These are phyloP conservation scores for Fermentozyma sake DNA, from an alignment of 1,139 yeast species.

Conservation along the genomic window DNA sequence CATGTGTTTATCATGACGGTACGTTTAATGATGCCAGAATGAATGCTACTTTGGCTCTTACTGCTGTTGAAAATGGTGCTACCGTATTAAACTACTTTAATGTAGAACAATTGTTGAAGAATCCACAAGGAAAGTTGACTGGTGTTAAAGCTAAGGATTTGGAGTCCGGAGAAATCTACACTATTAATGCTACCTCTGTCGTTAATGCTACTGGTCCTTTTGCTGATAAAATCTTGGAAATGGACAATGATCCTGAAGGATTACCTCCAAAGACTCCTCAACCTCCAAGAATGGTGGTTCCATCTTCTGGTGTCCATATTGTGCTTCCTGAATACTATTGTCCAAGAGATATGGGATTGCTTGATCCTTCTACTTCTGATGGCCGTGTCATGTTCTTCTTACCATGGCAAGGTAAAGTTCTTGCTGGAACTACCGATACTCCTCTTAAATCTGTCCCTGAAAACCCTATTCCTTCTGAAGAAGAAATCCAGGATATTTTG, in stretches of 20 bases:
- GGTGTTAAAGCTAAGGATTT: slow-evolving; percentile 77
- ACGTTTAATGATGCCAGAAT: slow-evolving; percentile 89
- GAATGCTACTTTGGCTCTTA: slow-evolving; percentile 79
- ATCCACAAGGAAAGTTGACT: slow-evolving; percentile 49
- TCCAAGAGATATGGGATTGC: slow-evolving; percentile 81
- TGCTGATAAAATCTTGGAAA: slow-evolving; percentile 77
- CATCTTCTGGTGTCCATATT: slow-evolving; percentile 91
- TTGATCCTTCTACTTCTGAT: slow-evolving; percentile 89
- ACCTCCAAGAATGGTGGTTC: slow-evolving; percentile 79
- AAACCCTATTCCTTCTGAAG: slow-evolving; percentile 84
- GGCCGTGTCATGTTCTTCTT: slow-evolving; percentile 96
- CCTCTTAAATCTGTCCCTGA: slow-evolving; percentile 72
- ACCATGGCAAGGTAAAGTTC: slow-evolving; percentile 97
- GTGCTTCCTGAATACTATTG: slow-evolving; percentile 91
- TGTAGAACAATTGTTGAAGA: slow-evolving; percentile 71
- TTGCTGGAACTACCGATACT: slow-evolving; percentile 95
- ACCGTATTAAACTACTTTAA: slow-evolving; percentile 84
- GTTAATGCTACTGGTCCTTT: slow-evolving; percentile 96
- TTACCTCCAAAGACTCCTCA: slow-evolving; percentile 49
- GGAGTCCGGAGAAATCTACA: slow-evolving; percentile 63
- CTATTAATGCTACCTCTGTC: slow-evolving; percentile 65
- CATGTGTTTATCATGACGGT: slow-evolving; percentile 93
- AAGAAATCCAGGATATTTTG: slow-evolving; percentile 84
- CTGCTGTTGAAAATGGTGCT: slow-evolving; percentile 87
- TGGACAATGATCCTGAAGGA: slow-evolving; percentile 74